These are phyloP conservation scores for Berkeleyomyces basicola DNA, from an alignment of 2,329 filamentous ascomycete genomes.

Conservation along the genomic window DNA sequence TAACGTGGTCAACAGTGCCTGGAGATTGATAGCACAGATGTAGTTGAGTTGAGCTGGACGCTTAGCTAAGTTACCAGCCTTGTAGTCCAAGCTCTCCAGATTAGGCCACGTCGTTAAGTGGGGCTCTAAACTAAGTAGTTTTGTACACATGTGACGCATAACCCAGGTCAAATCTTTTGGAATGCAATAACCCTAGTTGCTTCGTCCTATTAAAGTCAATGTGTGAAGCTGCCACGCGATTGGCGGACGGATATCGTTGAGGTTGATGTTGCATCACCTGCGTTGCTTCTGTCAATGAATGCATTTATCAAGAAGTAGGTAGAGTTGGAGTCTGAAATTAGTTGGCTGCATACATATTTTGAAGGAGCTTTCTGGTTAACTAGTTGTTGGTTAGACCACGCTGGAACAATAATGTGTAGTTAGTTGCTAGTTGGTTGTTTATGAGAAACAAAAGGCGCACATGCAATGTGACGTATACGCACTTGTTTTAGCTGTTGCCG, in stretches of 20 bases:
- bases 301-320: too few relatives aligned
- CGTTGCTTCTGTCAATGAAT: too few relatives aligned
- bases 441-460: background rate
- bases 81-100: conserved; percentile 1
- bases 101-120: conserved; percentile 13
- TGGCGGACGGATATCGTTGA: too few relatives aligned
- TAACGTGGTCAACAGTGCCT: background rate
- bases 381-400: background rate
- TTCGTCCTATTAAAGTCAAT: background rate
- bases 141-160: background rate
- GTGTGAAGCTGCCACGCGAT: too few relatives aligned
- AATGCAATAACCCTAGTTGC: background rate
- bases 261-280: background rate
- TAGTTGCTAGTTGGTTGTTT: background rate
- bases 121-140: background rate
- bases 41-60: background rate
- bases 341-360: too few relatives aligned
- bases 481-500: background rate
- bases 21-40: background rate
- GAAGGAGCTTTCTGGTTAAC: too few relatives aligned
- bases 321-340: too few relatives aligned
- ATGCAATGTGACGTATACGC: background rate
- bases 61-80: background rate
- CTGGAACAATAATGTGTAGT: background rate
- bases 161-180: background rate